Percentiles rank a stretch among this genome's conserved stretches.
phyloP scores from a whole-genome alignment of 805 yeast species.

The Spathaspora sp. region DNA sequence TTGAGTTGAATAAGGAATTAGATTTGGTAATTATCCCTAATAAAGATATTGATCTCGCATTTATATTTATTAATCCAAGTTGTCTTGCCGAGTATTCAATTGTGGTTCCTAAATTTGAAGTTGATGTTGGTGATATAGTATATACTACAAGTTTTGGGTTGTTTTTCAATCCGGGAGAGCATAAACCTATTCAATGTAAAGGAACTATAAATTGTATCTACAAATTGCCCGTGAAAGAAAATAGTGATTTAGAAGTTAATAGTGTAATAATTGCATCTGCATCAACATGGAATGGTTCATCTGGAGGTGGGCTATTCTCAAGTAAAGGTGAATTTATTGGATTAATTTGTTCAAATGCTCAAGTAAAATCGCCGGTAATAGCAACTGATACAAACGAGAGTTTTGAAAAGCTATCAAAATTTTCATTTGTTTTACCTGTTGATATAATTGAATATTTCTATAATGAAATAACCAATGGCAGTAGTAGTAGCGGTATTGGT shows the following conservation, averaged over 20 bases:
- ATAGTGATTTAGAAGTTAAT: constrained; percentile 5
- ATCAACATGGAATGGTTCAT: constrained; percentile 50
- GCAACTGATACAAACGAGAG: not conserved
- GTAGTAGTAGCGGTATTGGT: not conserved
- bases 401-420: constrained; percentile 28
- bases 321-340: constrained; percentile 29
- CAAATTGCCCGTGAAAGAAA: constrained; percentile 3
- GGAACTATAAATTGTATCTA: constrained; percentile 27
- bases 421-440: constrained; percentile 31
- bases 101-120: constrained; percentile 1
- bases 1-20: not conserved
- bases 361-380: constrained; percentile 20
- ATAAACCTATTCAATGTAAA: constrained; percentile 27
- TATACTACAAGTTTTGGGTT: constrained; percentile 39
- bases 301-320: constrained; percentile 43
- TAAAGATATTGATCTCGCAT: constrained; percentile 34
- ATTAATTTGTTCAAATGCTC: constrained; percentile 43
- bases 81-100: not conserved
- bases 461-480: constrained; percentile 2
- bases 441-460: constrained; percentile 26
- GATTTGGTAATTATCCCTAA: constrained; percentile 20
- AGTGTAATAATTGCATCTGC: constrained; percentile 35
- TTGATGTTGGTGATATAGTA: constrained; percentile 19
- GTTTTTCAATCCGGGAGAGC: constrained; percentile 17
- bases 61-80: constrained; percentile 18